Conservation (phyloP, 495 filamentous ascomycete species). For the Lophiostoma macrostomum region DNA sequence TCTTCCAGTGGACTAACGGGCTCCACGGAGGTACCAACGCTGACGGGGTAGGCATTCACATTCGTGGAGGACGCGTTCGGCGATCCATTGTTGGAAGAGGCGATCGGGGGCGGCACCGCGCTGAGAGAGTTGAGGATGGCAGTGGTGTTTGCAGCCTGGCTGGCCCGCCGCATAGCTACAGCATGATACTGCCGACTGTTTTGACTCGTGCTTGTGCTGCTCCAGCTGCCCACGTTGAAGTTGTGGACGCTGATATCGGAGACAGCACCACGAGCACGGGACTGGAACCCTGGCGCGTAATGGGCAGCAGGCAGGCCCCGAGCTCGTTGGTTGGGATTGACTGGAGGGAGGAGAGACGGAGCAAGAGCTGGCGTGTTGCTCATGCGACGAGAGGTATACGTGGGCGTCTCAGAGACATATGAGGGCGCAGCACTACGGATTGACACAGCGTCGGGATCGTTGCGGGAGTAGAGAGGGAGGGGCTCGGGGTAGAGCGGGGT, state of each 20-base stretch:
- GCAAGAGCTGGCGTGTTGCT: conserved; percentile 2
- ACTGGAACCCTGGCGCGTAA: conserved; percentile 35
- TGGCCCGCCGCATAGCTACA: conserved; percentile 35
- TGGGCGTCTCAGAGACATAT: conserved; percentile 39
- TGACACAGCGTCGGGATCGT: conserved; percentile 33
- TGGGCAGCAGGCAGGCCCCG: conserved; percentile 28
- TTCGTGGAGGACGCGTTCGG: conserved; percentile 9
- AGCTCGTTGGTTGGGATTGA: conserved; percentile 7
- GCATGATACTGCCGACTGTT: conserved; percentile 31
- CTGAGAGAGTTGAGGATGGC: conserved; percentile 25
- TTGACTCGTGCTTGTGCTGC: conserved; percentile 26
- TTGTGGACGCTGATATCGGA: conserved; percentile 24
- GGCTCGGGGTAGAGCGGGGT: conserved; percentile 31
- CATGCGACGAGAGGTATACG: conserved; percentile 32
- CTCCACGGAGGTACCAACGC: not conserved
- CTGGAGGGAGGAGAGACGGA: conserved; percentile 19
- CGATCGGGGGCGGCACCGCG: conserved; percentile 16
- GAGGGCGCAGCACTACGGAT: conserved; percentile 38
- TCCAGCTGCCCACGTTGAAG: conserved; percentile 33
- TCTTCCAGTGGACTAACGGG: conserved; percentile 33
- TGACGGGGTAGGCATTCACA: conserved; percentile 12
- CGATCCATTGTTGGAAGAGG: not conserved
- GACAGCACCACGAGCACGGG: conserved; percentile 22
- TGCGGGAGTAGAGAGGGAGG: conserved; percentile 35
- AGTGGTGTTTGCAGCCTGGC: conserved; percentile 22